These are phyloP conservation scores for Leishmania amazonensis DNA, from an alignment of 208 protist genomes.

Conservation along the genomic window DNA sequence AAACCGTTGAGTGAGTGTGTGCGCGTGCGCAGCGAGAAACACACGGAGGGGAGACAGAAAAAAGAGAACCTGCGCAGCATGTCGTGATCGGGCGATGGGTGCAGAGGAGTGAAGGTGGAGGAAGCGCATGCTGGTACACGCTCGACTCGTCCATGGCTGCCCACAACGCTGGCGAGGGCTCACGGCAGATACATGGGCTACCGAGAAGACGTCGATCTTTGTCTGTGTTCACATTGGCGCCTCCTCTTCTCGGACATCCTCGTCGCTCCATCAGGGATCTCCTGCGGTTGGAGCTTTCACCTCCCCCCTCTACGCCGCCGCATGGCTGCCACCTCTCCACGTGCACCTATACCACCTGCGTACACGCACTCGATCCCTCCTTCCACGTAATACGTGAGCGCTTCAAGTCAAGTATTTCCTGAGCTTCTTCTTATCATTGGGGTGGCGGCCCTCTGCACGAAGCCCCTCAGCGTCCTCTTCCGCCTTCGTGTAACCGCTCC, in stretches of 20 bases:
- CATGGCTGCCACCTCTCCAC: background rate
- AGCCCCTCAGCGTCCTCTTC: background rate
- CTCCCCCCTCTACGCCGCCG: background rate
- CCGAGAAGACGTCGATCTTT: too few species aligned
- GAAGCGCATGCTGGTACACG: background rate
- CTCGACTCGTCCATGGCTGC: background rate
- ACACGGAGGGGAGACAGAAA: background rate
- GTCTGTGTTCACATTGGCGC: background rate
- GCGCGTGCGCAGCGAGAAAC: background rate
- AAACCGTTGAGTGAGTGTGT: background rate
- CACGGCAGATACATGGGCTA: background rate
- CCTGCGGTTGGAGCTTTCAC: background rate
- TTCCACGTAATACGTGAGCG: background rate
- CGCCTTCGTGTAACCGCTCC: background rate
- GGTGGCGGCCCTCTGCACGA: background rate
- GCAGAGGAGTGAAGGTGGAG: background rate
- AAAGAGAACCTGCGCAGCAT: background rate
- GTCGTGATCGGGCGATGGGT: background rate
- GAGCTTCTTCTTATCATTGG: background rate
- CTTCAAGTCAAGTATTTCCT: background rate
- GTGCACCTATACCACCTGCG: background rate
- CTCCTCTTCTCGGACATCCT: background rate
- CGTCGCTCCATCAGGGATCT: background rate
- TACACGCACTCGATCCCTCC: background rate
- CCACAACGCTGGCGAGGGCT: too few species aligned